Base-by-base conservation (phyloP, 345 rosid genomes). In the Eucalyptus paniculata region DNA sequence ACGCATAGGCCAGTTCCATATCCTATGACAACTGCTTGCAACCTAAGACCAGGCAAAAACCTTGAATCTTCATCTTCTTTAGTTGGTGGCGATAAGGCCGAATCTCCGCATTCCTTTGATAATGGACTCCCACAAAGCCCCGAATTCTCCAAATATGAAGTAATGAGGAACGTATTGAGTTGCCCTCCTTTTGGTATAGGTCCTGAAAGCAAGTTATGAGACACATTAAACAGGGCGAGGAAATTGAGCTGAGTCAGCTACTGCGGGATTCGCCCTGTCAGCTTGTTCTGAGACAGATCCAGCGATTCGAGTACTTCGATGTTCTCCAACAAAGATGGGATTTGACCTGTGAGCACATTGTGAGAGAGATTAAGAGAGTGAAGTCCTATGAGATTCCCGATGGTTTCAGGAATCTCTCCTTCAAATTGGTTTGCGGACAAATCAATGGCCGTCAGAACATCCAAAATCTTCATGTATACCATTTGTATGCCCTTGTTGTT, bases 151-250 rank as follows among this genome's bases (percentile, higher is more conserved):
- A 56, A 65, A 34, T 51, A 93, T 4, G 91, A 92, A 40, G 50
- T 17, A n/a, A 56, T 56, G 6, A 51, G 34, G 16, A 90, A 93
- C 47, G 91, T 91, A 26, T 50, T 80, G 54, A 93, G 92, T 14
- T 92, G 90, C 28, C 37, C 32, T 30, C 88, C 93, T 45, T 9
- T 21, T 4, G 93, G 92, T 89, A 93, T 91, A 2, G 60, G 60
- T n/a, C 94, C 92, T 50, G 89, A 86, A 34, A 93, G 90, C 32
- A 77, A 42, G 83, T 92, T 92, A 26, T 89, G 34, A 6, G 93
- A 90, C 62, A 91, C 83, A 51, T 92, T 87, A 45, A 92, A 87
- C 50, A 23, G 12, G 9, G 4, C 87, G 2, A 93, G 92, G 86
- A 85, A 92, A 18, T 86, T 91, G 42, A 92, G 90, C 7, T 34